Evolutionary conservation across 2,329 filamentous ascomycete species (phyloP).

Genomic region (Sarocladium strictum): DNA sequence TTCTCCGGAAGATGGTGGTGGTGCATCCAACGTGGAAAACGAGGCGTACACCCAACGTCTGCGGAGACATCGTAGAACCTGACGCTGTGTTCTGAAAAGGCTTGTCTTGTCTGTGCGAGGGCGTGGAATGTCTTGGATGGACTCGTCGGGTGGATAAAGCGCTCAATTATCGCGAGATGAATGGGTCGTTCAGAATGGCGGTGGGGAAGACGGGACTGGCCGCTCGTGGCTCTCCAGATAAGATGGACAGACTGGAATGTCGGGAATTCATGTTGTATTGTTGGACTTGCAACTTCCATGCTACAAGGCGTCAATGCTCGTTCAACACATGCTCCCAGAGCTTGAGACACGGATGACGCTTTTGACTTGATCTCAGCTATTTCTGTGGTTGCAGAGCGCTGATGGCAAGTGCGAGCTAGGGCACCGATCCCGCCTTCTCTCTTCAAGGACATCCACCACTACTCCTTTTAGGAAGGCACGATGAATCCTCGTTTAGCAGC

Average conservation of each 20-base stretch:
- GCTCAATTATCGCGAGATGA: neutral
- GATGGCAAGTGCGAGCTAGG: neutral
- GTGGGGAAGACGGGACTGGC: neutral
- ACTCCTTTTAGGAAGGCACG: neutral
- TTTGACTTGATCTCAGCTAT: neutral
- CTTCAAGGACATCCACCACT: neutral
- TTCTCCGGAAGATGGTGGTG: neutral
- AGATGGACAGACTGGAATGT: too few species aligned
- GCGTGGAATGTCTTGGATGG: constrained; percentile 1
- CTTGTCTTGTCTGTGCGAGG: constrained; percentile 2
- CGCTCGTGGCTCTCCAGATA: neutral
- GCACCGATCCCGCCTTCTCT: neutral
- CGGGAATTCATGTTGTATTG: too few species aligned
- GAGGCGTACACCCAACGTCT: too few species aligned
- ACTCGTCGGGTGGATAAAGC: neutral
- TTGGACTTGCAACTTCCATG: too few species aligned
- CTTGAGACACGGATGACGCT: too few species aligned
- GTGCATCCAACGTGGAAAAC: neutral
- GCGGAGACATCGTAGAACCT: neutral
- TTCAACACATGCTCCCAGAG: too few species aligned
- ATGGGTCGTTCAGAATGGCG: neutral
- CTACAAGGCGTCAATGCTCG: neutral
- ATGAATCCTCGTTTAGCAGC: neutral
- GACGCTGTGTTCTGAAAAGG: neutral
- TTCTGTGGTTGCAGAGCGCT: neutral